Conservation (phyloP, 2,329 filamentous ascomycete species). For the Penicillium oxalicum region DNA sequence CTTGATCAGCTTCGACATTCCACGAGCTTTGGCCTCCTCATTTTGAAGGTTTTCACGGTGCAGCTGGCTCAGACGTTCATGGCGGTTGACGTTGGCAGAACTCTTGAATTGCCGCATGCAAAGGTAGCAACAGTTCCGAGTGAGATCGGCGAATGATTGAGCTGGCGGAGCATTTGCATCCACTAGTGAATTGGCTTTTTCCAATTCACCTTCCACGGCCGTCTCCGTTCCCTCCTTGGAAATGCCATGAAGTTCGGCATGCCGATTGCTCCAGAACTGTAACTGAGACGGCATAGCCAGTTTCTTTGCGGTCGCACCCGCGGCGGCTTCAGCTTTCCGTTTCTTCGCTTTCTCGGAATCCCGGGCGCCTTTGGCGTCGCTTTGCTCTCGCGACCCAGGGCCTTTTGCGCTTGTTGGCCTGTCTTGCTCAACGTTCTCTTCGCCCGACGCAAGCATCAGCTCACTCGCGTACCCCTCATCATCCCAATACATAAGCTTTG, state of each 20-base stretch:
- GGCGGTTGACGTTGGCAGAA: conserved; percentile 50
- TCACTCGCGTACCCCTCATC: conserved; percentile 65
- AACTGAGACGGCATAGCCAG: conserved; percentile 58
- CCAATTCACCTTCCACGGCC: conserved; percentile 11
- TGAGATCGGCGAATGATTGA: conserved; percentile 57
- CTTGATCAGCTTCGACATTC: conserved; percentile 39
- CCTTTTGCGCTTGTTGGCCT: conserved; percentile 20
- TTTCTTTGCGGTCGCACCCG: conserved; percentile 35
- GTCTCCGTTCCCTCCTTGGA: conserved; percentile 28
- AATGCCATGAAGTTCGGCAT: conserved; percentile 59
- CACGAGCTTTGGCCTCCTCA: conserved; percentile 40
- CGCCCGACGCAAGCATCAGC: conserved; percentile 51
- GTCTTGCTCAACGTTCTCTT: conserved; percentile 31
- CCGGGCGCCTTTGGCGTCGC: conserved; percentile 30
- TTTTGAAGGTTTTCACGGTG: conserved; percentile 53
- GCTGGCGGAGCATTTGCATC: conserved; percentile 34
- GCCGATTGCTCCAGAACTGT: conserved; percentile 66
- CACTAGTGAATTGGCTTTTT: conserved; percentile 23
- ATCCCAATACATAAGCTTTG: conserved; percentile 72
- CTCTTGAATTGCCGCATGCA: conserved; percentile 55
- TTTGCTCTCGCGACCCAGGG: conserved; percentile 10
- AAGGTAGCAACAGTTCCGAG: conserved; percentile 55
- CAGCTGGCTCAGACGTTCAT: conserved; percentile 54
- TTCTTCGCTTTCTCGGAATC: conserved; percentile 44
- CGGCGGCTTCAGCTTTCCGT: conserved; percentile 40